These are phyloP conservation scores for Lachnellula suecica DNA, from an alignment of 2,329 filamentous ascomycete species.

Conservation along the genomic window DNA sequence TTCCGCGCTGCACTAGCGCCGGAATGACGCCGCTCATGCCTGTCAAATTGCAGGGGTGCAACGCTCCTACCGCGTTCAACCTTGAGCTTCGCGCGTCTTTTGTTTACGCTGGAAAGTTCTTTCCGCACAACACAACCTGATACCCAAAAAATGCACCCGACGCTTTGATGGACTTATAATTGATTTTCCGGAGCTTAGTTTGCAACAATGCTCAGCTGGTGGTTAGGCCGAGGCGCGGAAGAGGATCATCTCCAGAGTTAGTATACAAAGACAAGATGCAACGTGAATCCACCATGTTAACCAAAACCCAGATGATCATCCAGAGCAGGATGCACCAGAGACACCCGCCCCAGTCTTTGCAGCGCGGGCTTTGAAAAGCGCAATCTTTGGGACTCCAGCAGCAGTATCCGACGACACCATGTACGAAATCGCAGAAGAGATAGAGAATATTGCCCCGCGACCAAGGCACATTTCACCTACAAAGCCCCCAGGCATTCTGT, in stretches of 20 bases:
- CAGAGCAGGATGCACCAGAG: slow-evolving; percentile 51
- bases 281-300: slow-evolving; percentile 9
- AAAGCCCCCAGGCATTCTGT: slow-evolving; percentile 50
- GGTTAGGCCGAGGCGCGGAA: slow-evolving; percentile 28
- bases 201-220: slow-evolving; percentile 33
- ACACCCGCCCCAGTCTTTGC: slow-evolving; percentile 68
- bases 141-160: background rate
- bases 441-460: slow-evolving; percentile 21
- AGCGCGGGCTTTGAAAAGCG: slow-evolving; percentile 62
- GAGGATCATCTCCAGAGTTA: slow-evolving; percentile 26
- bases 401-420: slow-evolving; percentile 34
- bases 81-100: background rate
- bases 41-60: slow-evolving; percentile 12
- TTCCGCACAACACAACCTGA: background rate
- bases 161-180: background rate
- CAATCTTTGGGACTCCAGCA: slow-evolving; percentile 60
- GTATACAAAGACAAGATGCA: background rate
- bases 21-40: slow-evolving; percentile 15
- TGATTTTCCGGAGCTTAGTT: background rate
- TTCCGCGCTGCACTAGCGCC: slow-evolving; percentile 18
- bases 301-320: slow-evolving; percentile 15
- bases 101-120: background rate
- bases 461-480: slow-evolving; percentile 28
- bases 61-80: background rate
- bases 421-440: slow-evolving; percentile 26